These are phyloP conservation scores for Bipolaris zeicola DNA, from an alignment of 2,329 filamentous ascomycete genomes.

Conservation along the genomic window DNA sequence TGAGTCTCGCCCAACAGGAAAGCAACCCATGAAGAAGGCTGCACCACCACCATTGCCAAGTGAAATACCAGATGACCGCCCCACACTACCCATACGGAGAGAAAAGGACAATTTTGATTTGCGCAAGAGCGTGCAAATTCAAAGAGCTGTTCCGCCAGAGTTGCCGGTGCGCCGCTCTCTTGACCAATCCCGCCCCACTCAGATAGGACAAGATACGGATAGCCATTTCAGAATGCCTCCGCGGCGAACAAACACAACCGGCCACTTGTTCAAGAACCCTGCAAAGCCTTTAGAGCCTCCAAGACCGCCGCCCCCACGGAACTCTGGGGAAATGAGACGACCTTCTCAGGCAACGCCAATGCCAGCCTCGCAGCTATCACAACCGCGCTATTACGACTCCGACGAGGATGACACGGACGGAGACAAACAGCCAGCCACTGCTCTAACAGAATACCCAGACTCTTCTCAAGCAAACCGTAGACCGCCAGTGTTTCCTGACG, in stretches of 20 bases:
- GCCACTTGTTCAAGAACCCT: constrained; percentile 6
- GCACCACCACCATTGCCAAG: constrained; percentile 23
- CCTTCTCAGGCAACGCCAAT: constrained; percentile 25
- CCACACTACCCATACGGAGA: constrained; percentile 55
- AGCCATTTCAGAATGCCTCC: constrained; percentile 43
- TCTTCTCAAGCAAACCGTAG: constrained; percentile 82
- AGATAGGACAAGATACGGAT: constrained; percentile 31
- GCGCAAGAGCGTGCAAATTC: constrained; percentile 42
- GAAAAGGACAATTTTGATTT: constrained; percentile 43
- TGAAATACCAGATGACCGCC: constrained; percentile 53
- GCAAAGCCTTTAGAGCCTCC: constrained; percentile 39
- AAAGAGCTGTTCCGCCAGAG: constrained; percentile 39
- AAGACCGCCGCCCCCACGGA: constrained; percentile 43
- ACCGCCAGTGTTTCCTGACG: constrained; percentile 74
- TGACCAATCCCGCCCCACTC: constrained; percentile 40
- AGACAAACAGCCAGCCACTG: constrained; percentile 58
- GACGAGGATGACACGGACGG: constrained; percentile 54
- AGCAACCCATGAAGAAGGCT: constrained; percentile 26
- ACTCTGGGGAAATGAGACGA: constrained; percentile 42
- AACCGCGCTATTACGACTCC: constrained; percentile 52
- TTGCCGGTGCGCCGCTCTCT: constrained; percentile 45
- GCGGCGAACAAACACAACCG: constrained; percentile 41
- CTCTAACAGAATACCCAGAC: constrained; percentile 76
- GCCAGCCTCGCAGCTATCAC: constrained; percentile 24
- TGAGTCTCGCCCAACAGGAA: constrained; percentile 27